Conservation (phyloP, 108 stramenopile species). For the Nannochloropsis gaditana region DNA sequence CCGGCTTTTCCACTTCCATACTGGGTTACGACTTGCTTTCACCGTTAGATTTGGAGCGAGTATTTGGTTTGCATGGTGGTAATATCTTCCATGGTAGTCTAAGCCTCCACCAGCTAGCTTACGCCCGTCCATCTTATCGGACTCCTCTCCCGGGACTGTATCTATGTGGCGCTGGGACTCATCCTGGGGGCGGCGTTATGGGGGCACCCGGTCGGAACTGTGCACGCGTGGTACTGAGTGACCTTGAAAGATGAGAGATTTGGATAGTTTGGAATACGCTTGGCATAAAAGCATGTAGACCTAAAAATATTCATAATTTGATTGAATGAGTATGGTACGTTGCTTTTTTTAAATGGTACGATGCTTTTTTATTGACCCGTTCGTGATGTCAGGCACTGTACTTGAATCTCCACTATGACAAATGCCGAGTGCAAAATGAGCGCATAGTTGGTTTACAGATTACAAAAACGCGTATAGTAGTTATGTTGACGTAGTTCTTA, state of each 20-base stretch:
- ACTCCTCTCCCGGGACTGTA: slow-evolving; percentile 37
- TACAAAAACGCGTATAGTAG: too few relatives aligned
- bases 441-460: too few relatives aligned
- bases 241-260: neutral
- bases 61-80: slow-evolving; percentile 44
- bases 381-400: too few relatives aligned
- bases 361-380: too few relatives aligned
- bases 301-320: too few relatives aligned
- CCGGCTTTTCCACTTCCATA: slow-evolving; percentile 34
- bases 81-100: slow-evolving; percentile 45
- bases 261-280: too few relatives aligned
- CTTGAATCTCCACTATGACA: too few relatives aligned
- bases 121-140: slow-evolving; percentile 35
- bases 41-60: slow-evolving; percentile 43
- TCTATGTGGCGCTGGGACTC: slow-evolving; percentile 45
- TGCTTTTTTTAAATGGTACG: too few relatives aligned
- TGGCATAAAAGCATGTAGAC: too few relatives aligned
- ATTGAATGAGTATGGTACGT: too few relatives aligned
- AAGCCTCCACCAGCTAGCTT: slow-evolving; percentile 39
- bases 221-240: slow-evolving; percentile 33
- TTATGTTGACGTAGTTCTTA: too few relatives aligned
- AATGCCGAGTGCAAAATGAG: too few relatives aligned
- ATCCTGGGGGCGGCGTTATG: slow-evolving; percentile 56
- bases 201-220: slow-evolving; percentile 49
- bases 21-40: slow-evolving; percentile 34